These are phyloP conservation scores for Botrytis paeoniae DNA, from an alignment of 2,329 filamentous ascomycete species.

Conservation along the genomic window DNA sequence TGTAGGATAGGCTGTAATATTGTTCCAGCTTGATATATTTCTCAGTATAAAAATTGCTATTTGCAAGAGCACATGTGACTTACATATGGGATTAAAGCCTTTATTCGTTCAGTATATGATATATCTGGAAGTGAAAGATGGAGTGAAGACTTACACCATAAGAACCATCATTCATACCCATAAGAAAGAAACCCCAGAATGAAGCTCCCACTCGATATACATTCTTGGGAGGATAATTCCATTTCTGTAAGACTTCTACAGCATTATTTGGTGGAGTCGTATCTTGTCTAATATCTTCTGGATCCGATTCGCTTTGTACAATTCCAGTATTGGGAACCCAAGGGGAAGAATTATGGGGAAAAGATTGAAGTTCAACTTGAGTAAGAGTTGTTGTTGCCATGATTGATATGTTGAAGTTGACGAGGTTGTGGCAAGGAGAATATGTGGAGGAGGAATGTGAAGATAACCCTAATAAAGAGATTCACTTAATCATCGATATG, in stretches of 20 bases:
- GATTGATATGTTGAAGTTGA: background rate
- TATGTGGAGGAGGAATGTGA: background rate
- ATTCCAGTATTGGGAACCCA: background rate
- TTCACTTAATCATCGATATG: background rate
- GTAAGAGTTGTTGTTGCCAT: background rate
- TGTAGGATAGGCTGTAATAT: conserved; percentile 62
- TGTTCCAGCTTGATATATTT: conserved; percentile 21
- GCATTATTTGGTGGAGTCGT: background rate
- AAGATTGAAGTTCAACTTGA: background rate
- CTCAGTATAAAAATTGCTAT: background rate
- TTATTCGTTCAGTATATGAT: background rate
- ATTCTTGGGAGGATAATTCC: conserved; percentile 62
- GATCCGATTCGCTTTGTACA: background rate
- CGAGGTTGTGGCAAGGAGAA: background rate
- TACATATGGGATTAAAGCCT: conserved; percentile 48
- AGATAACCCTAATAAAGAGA: background rate
- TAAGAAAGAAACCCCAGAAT: conserved; percentile 60
- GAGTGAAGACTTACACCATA: conserved; percentile 25
- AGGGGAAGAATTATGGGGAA: background rate
- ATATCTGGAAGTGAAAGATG: background rate
- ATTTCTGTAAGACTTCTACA: conserved; percentile 46
- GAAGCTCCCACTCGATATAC: conserved; percentile 56
- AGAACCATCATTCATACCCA: conserved; percentile 39
- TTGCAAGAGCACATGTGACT: background rate
- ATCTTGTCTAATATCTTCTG: conserved; percentile 15